Conservation (phyloP, 306 rosid species). For the Rosa rugosa region DNA sequence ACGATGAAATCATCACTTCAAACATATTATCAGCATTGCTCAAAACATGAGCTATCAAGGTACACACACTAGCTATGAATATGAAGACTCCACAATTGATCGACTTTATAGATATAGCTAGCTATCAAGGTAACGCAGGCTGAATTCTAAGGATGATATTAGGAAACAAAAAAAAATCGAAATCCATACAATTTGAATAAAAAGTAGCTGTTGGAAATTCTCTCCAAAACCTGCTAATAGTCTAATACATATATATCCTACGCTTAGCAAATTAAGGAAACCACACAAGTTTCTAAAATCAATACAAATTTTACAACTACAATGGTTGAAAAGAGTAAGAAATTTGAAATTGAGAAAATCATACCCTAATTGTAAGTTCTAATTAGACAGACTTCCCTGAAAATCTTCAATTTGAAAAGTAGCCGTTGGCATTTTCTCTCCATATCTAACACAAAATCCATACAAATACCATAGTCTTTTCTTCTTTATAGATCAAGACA, state of each 20-base stretch:
- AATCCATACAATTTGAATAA: background rate
- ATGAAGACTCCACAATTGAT: background rate
- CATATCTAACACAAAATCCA: background rate
- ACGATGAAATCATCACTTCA: conserved; percentile 53
- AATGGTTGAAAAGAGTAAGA: background rate
- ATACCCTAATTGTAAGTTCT: conserved; percentile 17
- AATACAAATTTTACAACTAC: background rate
- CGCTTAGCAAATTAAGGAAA: background rate
- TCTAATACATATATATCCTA: background rate
- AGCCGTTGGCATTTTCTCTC: conserved; percentile 38
- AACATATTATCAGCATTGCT: conserved; percentile 47
- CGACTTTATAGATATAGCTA: background rate
- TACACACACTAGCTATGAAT: background rate
- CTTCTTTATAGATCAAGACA: background rate
- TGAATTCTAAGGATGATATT: no score
- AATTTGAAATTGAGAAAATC: conserved; percentile 7
- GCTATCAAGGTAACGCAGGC: background rate
- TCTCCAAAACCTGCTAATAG: background rate
- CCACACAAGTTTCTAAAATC: background rate
- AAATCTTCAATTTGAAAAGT: conserved; percentile 7
- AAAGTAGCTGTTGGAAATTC: background rate
- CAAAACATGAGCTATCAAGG: conserved; percentile 51
- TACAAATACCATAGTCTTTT: conserved; percentile 12
- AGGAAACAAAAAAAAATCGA: background rate
- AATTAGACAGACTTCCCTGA: conserved; percentile 22